Base-by-base conservation (phyloP, 805 yeast genomes). In the Saturnispora halmiae region DNA sequence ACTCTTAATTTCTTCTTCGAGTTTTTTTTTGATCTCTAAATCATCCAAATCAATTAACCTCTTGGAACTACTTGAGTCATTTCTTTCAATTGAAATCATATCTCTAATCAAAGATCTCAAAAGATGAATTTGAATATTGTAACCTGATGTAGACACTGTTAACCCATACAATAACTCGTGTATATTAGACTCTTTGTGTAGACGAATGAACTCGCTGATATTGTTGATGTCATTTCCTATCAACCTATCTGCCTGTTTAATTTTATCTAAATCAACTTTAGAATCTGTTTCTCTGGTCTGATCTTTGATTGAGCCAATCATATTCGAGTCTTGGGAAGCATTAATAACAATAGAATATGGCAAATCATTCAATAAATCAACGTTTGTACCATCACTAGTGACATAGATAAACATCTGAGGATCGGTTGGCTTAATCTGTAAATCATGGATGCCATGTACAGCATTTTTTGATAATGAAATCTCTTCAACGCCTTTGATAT, bases 351-450 rank as follows among this genome's bases (percentile, higher is more conserved):
- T 38, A 19, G 59, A 29, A 9, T 52, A 48, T 16, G 65, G 65
- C 37, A 51, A 56, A 38, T 51, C 52, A 26, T 46, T 48, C 10
- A 46, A n/a, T 31, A 51, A 51, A 8, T 50, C 34, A 16, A 46
- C 40, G 24, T 54, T 59, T 2, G 52, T 46, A 4, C 50, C 32
- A 15, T 46, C 43, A 3, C 50, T 42, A 22, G 52, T 55, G 34
- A 58, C 51, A 35, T 52, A 57, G 10, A 61, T 49, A 43, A 55
- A 58, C 31, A 58, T 25, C 41, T 62, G 64, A 42, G 61, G 54
- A 24, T 47, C 51, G 6, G 38, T 33, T n/a, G 29, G 27, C 15
- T 25, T 31, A 6, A 46, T 34, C 28, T 35, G n/a, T n/a, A n/a
- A n/a, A n/a, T n/a, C n/a, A n/a, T n/a, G n/a, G n/a, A n/a, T n/a